Evolutionary conservation across 139 green algal genomes (phyloP), one percentile per base, ranked within the genome.

Genomic region (Marvania coccoides): DNA sequence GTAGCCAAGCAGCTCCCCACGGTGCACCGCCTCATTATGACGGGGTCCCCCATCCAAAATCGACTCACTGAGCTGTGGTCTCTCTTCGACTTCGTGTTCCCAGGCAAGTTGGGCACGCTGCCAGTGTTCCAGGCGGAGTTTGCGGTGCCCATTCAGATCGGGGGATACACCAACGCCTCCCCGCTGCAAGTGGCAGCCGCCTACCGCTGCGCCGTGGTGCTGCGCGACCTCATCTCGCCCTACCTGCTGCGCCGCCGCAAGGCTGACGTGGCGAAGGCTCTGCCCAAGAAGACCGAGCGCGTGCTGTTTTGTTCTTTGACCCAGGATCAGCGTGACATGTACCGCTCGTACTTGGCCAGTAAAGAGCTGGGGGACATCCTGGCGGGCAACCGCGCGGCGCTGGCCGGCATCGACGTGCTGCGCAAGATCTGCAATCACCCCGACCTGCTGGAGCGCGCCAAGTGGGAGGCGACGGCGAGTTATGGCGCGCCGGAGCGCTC

Each of bases 41-140:
- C 80, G 10, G 94, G 94, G 34, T 85, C 83, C 6, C 94, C 94
- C 64, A 96, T 99, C 48, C 93, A 99, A 78, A 99, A 99, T 78
- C 57, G 76, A 5, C 84, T 99, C 48, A 71, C 83, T 7, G 94
- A 99, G 90, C 88, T 99, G 4, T 99, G 94, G 94, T 91, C 85
- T 0, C 81, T 99, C 29, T 96, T 99, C 69, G 94, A 99, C 83
- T 99, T 98, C 77, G 85, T 96, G n/a, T 99, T 97, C 79, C 94
- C 94, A 3, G 90, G 88, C 48, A 92, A 92, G 84, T 79, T 98
- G 65, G 94, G 94, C 55, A 99, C 94, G 1, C 82, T 99, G 70
- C 94, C 94, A 1, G 91, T 99, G 12, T 99, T 99, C 81, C 76
- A 87, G 39, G 80, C 91, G 12, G 81, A 97, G 79, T 98, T 98